phyloP scores from a whole-genome alignment of 2,329 filamentous ascomycete species.

The Cordyceps tenuipes region DNA sequence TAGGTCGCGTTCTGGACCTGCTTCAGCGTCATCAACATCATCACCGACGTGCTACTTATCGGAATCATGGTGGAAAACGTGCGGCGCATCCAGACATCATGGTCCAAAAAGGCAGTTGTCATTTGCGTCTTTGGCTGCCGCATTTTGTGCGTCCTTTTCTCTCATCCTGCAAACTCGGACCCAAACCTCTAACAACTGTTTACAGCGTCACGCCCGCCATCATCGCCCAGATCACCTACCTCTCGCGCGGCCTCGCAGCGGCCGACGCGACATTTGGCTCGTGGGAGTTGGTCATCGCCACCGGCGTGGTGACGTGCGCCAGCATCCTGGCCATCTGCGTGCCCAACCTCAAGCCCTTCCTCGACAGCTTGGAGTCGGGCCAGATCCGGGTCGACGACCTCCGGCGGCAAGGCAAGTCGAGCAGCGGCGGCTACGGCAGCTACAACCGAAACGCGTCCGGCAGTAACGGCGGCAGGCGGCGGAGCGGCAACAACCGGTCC shows the following conservation, averaged over 20 bases:
- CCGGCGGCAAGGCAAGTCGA: slow-evolving; percentile 11
- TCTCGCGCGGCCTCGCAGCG: not conserved
- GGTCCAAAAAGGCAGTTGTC: slow-evolving; percentile 21
- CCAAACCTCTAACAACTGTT: not conserved
- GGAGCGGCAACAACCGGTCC: not conserved
- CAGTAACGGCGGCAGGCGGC: slow-evolving; percentile 13
- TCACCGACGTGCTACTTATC: slow-evolving; percentile 1
- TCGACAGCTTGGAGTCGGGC: slow-evolving; percentile 12
- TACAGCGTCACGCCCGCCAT: slow-evolving; percentile 21
- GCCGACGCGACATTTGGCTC: slow-evolving; percentile 8
- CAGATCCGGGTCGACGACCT: slow-evolving; percentile 11
- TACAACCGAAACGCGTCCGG: slow-evolving; percentile 14
- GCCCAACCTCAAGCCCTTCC: slow-evolving; percentile 12
- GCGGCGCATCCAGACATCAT: slow-evolving; percentile 21
- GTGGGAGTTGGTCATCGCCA: slow-evolving; percentile 8
- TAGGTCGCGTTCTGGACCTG: slow-evolving; percentile 10
- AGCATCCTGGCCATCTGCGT: slow-evolving; percentile 16
- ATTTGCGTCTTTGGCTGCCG: slow-evolving; percentile 21
- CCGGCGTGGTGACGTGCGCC: not conserved
- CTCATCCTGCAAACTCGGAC: no score
- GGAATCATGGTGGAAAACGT: slow-evolving; percentile 20
- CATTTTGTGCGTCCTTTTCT: slow-evolving; percentile 19
- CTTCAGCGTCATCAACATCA: slow-evolving; percentile 6
- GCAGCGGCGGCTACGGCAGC: slow-evolving; percentile 9
- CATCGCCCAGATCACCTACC: not conserved